Conservation (phyloP, 1,284 basidiomycete species). For the Volvariella surrecta region DNA sequence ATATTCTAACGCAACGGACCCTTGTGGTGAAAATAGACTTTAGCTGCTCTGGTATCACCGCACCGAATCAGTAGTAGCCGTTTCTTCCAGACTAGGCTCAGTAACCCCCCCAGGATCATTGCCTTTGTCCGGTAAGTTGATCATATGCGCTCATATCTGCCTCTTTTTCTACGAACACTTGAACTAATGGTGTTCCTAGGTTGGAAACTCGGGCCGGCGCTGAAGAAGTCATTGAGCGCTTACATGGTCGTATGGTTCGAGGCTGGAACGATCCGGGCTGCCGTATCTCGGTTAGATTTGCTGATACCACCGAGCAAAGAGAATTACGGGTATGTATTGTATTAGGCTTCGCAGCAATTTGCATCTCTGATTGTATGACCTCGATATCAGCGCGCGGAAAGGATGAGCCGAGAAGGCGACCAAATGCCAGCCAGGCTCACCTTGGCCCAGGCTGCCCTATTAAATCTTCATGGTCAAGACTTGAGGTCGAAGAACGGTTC, state of each 20-base stretch:
- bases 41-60: constrained; percentile 50
- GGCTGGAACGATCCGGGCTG: constrained; percentile 66
- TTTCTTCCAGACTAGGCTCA: constrained; percentile 66
- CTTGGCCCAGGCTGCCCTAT: constrained; percentile 66
- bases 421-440: constrained; percentile 54
- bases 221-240: constrained; percentile 61
- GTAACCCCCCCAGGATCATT: constrained; percentile 65
- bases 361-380: neutral
- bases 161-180: constrained; percentile 5
- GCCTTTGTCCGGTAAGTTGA: constrained; percentile 59
- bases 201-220: constrained; percentile 59
- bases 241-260: constrained; percentile 70
- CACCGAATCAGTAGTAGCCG: constrained; percentile 62
- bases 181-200: constrained; percentile 25
- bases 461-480: constrained; percentile 65
- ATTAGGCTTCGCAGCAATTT: constrained; percentile 1
- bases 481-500: constrained; percentile 15
- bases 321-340: constrained; percentile 32
- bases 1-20: neutral
- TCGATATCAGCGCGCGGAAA: constrained; percentile 29
- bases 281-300: constrained; percentile 66
- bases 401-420: constrained; percentile 44
- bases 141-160: neutral
- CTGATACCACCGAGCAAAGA: constrained; percentile 49
- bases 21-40: constrained; percentile 29